phyloP scores from a whole-genome alignment of 805 yeast species.

The Zygoascus tannicola region DNA sequence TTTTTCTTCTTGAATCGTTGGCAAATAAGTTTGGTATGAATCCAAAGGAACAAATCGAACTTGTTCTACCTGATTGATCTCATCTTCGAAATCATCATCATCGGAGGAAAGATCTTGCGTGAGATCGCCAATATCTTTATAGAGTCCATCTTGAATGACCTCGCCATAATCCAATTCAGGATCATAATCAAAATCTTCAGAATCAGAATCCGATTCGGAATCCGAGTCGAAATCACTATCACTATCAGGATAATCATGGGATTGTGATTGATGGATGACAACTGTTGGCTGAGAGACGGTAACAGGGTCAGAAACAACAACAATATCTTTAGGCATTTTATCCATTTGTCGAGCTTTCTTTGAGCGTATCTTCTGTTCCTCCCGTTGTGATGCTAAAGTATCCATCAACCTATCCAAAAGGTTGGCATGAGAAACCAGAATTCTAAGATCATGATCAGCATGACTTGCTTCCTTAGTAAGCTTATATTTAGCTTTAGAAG shows the following conservation, averaged over 20 bases:
- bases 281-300: neutral
- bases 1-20: neutral
- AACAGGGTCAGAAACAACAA: constrained; percentile 6
- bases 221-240: constrained; percentile 11
- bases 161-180: too few species aligned
- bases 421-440: constrained; percentile 62
- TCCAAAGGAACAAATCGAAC: neutral
- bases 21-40: neutral
- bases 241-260: constrained; percentile 3
- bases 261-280: neutral
- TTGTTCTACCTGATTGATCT: constrained; percentile 5
- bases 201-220: constrained; percentile 27
- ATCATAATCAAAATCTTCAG: too few species aligned
- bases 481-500: constrained; percentile 55
- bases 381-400: constrained; percentile 20
- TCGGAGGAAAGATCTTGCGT: too few species aligned
- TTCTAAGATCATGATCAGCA: constrained; percentile 47
- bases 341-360: constrained; percentile 14
- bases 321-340: constrained; percentile 8
- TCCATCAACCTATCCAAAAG: constrained; percentile 59
- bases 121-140: too few species aligned
- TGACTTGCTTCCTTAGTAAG: constrained; percentile 53
- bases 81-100: constrained; percentile 24
- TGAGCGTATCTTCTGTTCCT: constrained; percentile 15
- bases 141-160: too few species aligned